These are phyloP conservation scores for Chlamydomonas sphaeroides DNA, from an alignment of 139 green algal genomes.

Conservation along the genomic window DNA sequence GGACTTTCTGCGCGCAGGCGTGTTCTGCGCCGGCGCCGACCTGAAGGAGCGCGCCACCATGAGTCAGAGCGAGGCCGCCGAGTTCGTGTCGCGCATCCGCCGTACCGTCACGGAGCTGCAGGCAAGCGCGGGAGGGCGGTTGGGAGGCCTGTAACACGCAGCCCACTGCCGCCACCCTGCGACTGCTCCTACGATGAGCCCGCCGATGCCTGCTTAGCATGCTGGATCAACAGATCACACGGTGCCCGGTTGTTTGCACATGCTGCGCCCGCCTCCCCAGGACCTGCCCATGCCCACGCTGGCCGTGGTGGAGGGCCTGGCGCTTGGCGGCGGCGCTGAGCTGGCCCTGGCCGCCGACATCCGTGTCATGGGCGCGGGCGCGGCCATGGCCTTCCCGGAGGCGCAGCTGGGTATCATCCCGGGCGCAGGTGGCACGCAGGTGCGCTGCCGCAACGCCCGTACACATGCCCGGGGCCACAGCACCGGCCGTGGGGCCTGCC, in stretches of 20 bases:
- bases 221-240: too few relatives aligned
- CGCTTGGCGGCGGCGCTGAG: constrained; percentile 85
- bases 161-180: too few relatives aligned
- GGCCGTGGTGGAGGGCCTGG: constrained; percentile 72
- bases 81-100: constrained; percentile 78
- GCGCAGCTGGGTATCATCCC: constrained; percentile 87
- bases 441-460: too few relatives aligned
- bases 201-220: too few relatives aligned
- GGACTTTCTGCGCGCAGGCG: constrained; percentile 28
- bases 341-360: constrained; percentile 88
- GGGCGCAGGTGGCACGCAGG: constrained; percentile 79
- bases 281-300: constrained; percentile 77
- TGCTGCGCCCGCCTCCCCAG: constrained; percentile 13
- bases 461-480: too few relatives aligned
- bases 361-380: constrained; percentile 40
- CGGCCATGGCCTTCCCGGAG: constrained; percentile 75
- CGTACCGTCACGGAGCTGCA: constrained; percentile 70
- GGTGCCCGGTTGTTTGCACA: too few relatives aligned
- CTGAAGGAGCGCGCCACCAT: constrained; percentile 81
- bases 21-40: constrained; percentile 82
- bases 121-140: constrained; percentile 3
- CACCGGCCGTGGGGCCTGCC: too few relatives aligned
- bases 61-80: constrained; percentile 71
- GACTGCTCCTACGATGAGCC: too few relatives aligned
- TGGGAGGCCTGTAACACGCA: too few relatives aligned